phyloP scores from a whole-genome alignment of 768 basidiomycete species.

The Hypholoma fasciculare region DNA sequence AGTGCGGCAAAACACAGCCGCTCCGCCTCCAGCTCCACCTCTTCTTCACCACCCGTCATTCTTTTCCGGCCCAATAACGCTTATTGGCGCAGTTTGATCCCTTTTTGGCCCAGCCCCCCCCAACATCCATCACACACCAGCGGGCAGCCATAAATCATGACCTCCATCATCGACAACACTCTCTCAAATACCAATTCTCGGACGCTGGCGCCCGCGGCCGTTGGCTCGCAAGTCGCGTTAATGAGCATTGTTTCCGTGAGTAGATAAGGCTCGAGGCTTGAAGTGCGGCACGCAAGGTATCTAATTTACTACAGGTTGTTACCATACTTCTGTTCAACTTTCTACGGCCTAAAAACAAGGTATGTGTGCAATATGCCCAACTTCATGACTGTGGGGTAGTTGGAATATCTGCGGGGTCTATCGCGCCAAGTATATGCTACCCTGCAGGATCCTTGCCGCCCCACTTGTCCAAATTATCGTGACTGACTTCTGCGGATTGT shows the following conservation, averaged over 20 bases:
- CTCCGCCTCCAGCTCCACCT: slow-evolving; percentile 8
- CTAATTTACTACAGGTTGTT: slow-evolving; percentile 41
- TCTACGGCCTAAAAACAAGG: slow-evolving; percentile 89
- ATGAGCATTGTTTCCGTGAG: slow-evolving; percentile 76
- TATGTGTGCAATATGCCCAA: slow-evolving; percentile 23
- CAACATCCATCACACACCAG: neutral
- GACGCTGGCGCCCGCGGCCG: slow-evolving; percentile 80
- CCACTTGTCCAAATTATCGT: neutral
- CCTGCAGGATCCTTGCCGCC: too few relatives aligned
- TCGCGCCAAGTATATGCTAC: neutral
- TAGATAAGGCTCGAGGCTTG: slow-evolving; percentile 9
- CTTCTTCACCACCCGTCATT: slow-evolving; percentile 2
- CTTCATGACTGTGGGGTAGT: neutral
- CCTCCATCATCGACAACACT: slow-evolving; percentile 29
- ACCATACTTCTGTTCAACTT: slow-evolving; percentile 79
- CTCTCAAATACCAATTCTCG: slow-evolving; percentile 46
- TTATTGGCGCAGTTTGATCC: slow-evolving; percentile 2
- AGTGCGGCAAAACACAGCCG: slow-evolving; percentile 2
- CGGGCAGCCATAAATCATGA: slow-evolving; percentile 9
- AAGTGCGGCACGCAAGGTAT: neutral
- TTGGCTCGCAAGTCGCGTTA: slow-evolving; percentile 73
- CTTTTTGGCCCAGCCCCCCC: neutral
- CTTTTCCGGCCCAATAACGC: slow-evolving; percentile 5
- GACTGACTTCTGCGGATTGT: neutral
- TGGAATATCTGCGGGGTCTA: neutral